phyloP scores from a whole-genome alignment of 352 stramenopile genomes.

The Aphanomyces stellatus region DNA sequence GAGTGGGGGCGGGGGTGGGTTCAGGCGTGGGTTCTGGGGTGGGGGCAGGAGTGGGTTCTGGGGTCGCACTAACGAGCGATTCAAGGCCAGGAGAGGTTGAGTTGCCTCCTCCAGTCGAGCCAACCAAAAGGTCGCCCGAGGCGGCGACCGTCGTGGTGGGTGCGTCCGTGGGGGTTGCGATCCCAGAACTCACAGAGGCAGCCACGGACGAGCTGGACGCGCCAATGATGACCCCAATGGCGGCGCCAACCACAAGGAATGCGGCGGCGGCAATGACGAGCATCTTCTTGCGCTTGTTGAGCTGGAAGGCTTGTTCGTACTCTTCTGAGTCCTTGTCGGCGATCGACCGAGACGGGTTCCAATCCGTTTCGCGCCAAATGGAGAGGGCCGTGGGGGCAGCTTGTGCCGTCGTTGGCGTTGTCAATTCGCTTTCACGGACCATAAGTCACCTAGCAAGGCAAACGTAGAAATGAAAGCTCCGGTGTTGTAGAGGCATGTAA shows the following conservation, averaged over 20 bases:
- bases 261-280: not conserved
- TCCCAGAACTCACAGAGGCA: not conserved
- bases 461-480: conserved; percentile 10
- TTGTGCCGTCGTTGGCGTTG: not conserved
- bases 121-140: not conserved
- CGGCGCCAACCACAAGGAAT: conserved; percentile 2
- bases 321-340: conserved; percentile 16
- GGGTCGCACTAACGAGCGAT: not conserved
- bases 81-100: not conserved
- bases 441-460: conserved; percentile 8
- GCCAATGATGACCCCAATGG: conserved; percentile 42
- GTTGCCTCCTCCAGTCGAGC: not conserved
- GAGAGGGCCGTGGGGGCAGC: not conserved
- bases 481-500: conserved; percentile 5
- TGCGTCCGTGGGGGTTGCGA: not conserved
- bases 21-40: not conserved
- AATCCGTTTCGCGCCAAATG: conserved; percentile 8
- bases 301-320: conserved; percentile 2
- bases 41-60: not conserved
- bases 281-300: conserved; percentile 14
- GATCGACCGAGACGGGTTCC: not conserved
- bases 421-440: not conserved
- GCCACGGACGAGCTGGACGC: conserved; percentile 46
- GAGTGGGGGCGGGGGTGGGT: not conserved
- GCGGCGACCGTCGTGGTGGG: not conserved